Evolutionary conservation across 768 basidiomycete species (phyloP), one percentile per base, ranked within the genome.

Genomic region (Termitomyces sp.): DNA sequence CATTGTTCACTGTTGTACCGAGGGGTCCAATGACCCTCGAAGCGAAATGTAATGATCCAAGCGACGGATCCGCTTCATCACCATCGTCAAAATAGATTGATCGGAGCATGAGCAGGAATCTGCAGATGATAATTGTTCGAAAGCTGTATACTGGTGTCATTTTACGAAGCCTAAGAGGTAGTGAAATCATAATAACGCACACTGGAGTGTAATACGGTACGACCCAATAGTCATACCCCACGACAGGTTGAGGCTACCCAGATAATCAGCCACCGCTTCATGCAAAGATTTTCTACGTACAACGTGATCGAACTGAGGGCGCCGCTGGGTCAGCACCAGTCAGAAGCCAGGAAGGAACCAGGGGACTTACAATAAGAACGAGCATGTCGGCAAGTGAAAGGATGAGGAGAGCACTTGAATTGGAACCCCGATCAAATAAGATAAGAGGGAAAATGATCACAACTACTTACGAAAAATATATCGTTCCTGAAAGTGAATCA

Each of bases 171-270:
- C 13, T 11, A 24, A 45, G 20, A 40, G 15, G 15, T 13, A 15
- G 3, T 12, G 11, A 33, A 54, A 22, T 32, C 20, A 9, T 35
- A 46, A 50, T 7, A 28, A 65, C 73, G 33, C 63, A 72, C 73
- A 73, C 73, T 44, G 73, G 73, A 0, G 71, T 74, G 39, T 71
- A 74, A 55, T 72, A 74, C 13, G 73, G 73, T 8, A 74, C 73
- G 16, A 74, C 72, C 73, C 72, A 74, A 58, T 73, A 74, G 50
- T 72, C 71, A 58, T 73, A 74, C 7, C 71, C 69, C 1, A 72
- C 69, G 4, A 69, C 71, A 39, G 69, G 68, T 55, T 64, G 49
- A 18, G 73, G 71, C 72, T 74, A 46, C 7, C 36, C 38, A 40
- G 9, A 55, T 49, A 15, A 48, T 38, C 13, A 55, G 42, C n/a